Base-by-base conservation (phyloP, 1,284 basidiomycete species). In the Moniliophthora roreri region DNA sequence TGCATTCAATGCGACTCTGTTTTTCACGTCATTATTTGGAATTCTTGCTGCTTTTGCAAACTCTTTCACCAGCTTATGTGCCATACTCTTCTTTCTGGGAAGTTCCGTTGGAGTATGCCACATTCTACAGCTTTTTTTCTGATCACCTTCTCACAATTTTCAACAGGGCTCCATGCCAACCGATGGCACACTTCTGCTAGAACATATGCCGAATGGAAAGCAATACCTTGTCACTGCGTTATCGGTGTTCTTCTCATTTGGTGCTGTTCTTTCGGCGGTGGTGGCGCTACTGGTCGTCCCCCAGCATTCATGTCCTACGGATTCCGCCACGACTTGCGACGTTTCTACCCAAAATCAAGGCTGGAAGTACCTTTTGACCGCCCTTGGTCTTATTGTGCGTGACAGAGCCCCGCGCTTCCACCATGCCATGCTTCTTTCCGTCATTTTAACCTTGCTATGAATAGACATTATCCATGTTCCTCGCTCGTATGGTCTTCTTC, bases 221-320 rank as follows among this genome's bases (percentile, higher is more conserved):
- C 88, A 95, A 64, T 95, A 95, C 67, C 84, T 98, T 34, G 87
- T 98, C 46, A 98, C 95, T 0, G 91, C 91, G 0, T 81, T 98
- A n/a, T 96, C 93, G 4, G 84, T 97, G 18, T 99, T 98, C 76
- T 97, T 97, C 75, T 95, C 93, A 2, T 73, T 96, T 44, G 95
- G 95, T 39, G 86, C 94, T 0, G 92, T 97, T 23, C 67, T 96
- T 6, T 79, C 92, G 1, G 92, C 94, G 0, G 67, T 92, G 8
- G 82, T 94, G 35, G 91, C 84, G 26, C 79, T 94, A 28, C 54
- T 88, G 26, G 78, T 95, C 46, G 81, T 98, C 32, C 95, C 95
- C 0, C 72, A 78, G 15, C 76, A 85, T 59, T 92, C 91, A 1
- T 98, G 95, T 66, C 70, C 77, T 1, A 69, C 72, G 23, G 57